A percentile compares a stretch with the other conserved stretches of the same genome.
Evolutionary conservation across 345 rosid species (phyloP).

Genomic region (Lumnitzera littorea): DNA sequence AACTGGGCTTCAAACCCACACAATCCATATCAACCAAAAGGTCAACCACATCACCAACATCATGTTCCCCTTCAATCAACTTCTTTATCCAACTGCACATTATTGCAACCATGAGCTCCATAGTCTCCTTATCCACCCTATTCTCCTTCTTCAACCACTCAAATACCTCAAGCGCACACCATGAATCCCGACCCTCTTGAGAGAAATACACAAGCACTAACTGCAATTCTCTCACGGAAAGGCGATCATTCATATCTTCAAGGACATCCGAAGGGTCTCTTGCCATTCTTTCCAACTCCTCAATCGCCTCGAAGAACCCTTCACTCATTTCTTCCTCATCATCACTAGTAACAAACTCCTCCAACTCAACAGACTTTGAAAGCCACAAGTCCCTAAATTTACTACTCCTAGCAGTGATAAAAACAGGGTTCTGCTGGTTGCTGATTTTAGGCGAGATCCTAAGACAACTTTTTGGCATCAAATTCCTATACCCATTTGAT

Average conservation of each 20-base stretch:
- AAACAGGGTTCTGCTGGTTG: conserved; percentile 25
- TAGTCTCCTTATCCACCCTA: conserved; percentile 73
- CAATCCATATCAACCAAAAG: conserved; percentile 86
- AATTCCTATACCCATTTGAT: conserved; percentile 10
- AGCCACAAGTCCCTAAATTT: conserved; percentile 30
- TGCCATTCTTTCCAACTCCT: conserved; percentile 76
- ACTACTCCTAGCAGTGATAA: conserved; percentile 13
- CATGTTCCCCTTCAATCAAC: conserved; percentile 51
- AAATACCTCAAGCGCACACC: conserved; percentile 95
- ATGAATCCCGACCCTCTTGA: conserved; percentile 91
- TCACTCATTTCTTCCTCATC: conserved; percentile 71
- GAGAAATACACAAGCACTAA: conserved; percentile 84
- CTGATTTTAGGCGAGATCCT: conserved; percentile 17
- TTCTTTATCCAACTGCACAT: conserved; percentile 91
- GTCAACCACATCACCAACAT: conserved; percentile 60
- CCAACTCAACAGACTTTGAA: conserved; percentile 57
- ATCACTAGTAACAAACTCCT: conserved; percentile 54
- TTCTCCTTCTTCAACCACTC: conserved; percentile 86
- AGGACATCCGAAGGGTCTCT: conserved; percentile 88
- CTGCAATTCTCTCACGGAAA: conserved; percentile 71
- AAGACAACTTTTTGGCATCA: conserved; percentile 18
- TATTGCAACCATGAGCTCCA: conserved; percentile 93
- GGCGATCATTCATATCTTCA: conserved; percentile 78
- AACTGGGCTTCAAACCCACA: conserved; percentile 76
- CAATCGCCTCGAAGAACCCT: conserved; percentile 80